Evolutionary conservation across 2,329 filamentous ascomycete species (phyloP).

Genomic region (Arthroderma uncinatum): DNA sequence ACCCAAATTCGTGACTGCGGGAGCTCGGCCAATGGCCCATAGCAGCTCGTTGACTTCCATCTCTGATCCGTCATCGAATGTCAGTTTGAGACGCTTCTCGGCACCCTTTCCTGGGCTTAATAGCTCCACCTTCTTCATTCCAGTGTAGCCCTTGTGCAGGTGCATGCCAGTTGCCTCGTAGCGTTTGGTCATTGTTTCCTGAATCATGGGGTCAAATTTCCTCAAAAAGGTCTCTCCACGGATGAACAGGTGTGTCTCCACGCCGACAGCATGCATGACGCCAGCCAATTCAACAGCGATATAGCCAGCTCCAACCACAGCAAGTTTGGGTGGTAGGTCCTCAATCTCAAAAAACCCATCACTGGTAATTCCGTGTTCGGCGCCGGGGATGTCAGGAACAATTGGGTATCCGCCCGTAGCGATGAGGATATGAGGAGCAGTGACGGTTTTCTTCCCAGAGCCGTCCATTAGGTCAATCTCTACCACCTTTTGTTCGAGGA

Average conservation of each 20-base stretch:
- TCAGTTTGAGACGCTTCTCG: slow-evolving; percentile 38
- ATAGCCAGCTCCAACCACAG: slow-evolving; percentile 42
- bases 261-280: slow-evolving; percentile 39
- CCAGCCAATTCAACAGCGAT: slow-evolving; percentile 43
- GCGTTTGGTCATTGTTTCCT: slow-evolving; percentile 41
- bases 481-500: slow-evolving; percentile 35
- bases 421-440: slow-evolving; percentile 39
- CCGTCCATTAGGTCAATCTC: slow-evolving; percentile 37
- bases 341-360: slow-evolving; percentile 44
- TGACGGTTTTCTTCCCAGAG: slow-evolving; percentile 28
- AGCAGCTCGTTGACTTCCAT: slow-evolving; percentile 40
- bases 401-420: slow-evolving; percentile 39
- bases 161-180: slow-evolving; percentile 41
- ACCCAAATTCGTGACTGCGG: slow-evolving; percentile 35
- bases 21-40: slow-evolving; percentile 40
- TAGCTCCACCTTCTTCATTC: slow-evolving; percentile 39
- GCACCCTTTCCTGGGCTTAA: slow-evolving; percentile 36
- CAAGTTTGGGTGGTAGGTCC: slow-evolving; percentile 40
- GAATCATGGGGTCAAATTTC: slow-evolving; percentile 44
- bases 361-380: slow-evolving; percentile 41
- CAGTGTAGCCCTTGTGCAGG: slow-evolving; percentile 37
- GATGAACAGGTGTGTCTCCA: slow-evolving; percentile 43
- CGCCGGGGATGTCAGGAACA: slow-evolving; percentile 35
- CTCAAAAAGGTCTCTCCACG: slow-evolving; percentile 39
- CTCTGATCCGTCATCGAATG: slow-evolving; percentile 33